Evolutionary conservation across 2,329 filamentous ascomycete species (phyloP).

Genomic region (Alternaria angustiovoidea): DNA sequence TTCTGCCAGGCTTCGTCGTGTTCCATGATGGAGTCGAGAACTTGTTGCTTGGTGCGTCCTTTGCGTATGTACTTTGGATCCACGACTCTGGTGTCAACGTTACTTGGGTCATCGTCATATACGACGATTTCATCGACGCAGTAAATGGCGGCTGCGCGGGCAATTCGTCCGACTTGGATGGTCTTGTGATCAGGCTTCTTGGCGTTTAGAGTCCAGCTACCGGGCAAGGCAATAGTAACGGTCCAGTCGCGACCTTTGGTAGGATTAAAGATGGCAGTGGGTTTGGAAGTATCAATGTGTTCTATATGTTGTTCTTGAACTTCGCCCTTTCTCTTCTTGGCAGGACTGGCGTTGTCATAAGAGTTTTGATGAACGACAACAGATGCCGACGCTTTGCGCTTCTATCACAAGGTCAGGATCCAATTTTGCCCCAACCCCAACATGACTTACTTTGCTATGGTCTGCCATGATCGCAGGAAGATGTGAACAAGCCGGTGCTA

Average conservation of each 20-base stretch:
- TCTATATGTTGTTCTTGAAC: slow-evolving; percentile 15
- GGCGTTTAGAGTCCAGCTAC: slow-evolving; percentile 72
- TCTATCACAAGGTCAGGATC: slow-evolving; percentile 19
- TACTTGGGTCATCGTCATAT: slow-evolving; percentile 73
- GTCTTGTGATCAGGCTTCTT: slow-evolving; percentile 79
- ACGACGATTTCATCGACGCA: slow-evolving; percentile 84
- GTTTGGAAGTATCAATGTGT: slow-evolving; percentile 67
- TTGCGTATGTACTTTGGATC: slow-evolving; percentile 30
- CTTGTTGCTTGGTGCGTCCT: slow-evolving; percentile 53
- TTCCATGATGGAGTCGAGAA: slow-evolving; percentile 45
- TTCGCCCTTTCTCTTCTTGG: slow-evolving; percentile 28
- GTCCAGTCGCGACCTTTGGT: slow-evolving; percentile 73
- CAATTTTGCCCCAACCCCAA: too few species aligned
- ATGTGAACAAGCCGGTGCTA: background rate
- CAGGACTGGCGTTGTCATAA: slow-evolving; percentile 12
- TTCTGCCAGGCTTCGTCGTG: slow-evolving; percentile 68
- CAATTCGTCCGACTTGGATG: slow-evolving; percentile 75
- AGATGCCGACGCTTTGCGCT: slow-evolving; percentile 32
- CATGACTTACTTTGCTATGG: slow-evolving; percentile 17
- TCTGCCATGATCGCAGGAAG: background rate
- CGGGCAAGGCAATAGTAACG: slow-evolving; percentile 78
- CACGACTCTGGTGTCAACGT: slow-evolving; percentile 33
- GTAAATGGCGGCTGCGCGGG: slow-evolving; percentile 82
- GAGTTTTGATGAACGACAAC: slow-evolving; percentile 29
- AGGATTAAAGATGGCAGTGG: slow-evolving; percentile 73